phyloP scores from a whole-genome alignment of 116 monocot species.

The Cymodocea nodosa region DNA sequence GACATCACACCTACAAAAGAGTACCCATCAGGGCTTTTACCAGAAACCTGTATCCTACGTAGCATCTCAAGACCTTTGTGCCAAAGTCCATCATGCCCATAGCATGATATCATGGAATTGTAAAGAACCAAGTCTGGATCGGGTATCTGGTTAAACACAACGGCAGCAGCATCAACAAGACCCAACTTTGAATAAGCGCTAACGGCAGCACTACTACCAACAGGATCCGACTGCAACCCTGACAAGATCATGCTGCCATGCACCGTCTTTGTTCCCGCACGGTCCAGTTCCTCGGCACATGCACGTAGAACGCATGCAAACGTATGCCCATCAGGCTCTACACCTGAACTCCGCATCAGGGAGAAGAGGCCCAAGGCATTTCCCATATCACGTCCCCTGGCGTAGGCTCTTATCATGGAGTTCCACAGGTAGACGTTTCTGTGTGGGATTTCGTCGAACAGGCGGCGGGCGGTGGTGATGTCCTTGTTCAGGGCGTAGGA shows the following conservation, averaged over 20 bases:
- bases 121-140: slow-evolving; percentile 45
- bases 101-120: slow-evolving; percentile 43
- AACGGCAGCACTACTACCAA: slow-evolving; percentile 26
- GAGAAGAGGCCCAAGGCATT: slow-evolving; percentile 28
- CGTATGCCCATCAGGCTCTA: slow-evolving; percentile 39
- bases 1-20: slow-evolving; percentile 51
- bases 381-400: slow-evolving; percentile 19
- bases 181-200: slow-evolving; percentile 42
- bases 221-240: slow-evolving; percentile 18
- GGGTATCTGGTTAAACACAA: slow-evolving; percentile 26
- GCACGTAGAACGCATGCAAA: slow-evolving; percentile 47
- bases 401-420: slow-evolving; percentile 51
- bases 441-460: slow-evolving; percentile 37
- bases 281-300: slow-evolving; percentile 28
- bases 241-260: slow-evolving; percentile 23
- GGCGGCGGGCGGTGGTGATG: slow-evolving; percentile 19
- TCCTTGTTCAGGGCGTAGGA: slow-evolving; percentile 33
- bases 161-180: slow-evolving; percentile 14
- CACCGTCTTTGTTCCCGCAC: slow-evolving; percentile 4
- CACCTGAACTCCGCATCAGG: slow-evolving; percentile 16
- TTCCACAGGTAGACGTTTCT: slow-evolving; percentile 37
- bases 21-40: slow-evolving; percentile 41
- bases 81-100: slow-evolving; percentile 29
- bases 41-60: slow-evolving; percentile 17
- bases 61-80: slow-evolving; percentile 37